Percentiles rank a stretch among this genome's conserved stretches.
Evolutionary conservation across 768 basidiomycete species (phyloP).

Genomic region (Termitomyces sp.): DNA sequence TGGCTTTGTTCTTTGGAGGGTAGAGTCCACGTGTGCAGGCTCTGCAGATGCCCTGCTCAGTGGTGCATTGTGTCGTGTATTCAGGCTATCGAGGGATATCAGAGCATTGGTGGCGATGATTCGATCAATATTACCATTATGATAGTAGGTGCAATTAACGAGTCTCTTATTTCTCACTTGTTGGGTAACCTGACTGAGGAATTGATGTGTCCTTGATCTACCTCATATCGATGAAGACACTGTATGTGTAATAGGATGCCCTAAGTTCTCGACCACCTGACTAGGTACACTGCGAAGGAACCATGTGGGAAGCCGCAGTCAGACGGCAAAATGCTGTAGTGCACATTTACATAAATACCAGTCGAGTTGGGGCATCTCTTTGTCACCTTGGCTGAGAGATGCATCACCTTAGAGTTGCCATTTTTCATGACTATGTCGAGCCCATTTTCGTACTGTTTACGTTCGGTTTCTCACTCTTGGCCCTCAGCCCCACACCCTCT

Average conservation of each 20-base stretch:
- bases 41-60: conserved; percentile 19
- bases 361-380: background rate
- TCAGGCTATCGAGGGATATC: conserved; percentile 3
- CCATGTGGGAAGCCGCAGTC: background rate
- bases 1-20: conserved; percentile 28
- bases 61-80: conserved; percentile 13
- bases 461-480: conserved; percentile 18
- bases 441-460: conserved; percentile 19
- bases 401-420: conserved; percentile 17
- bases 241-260: background rate
- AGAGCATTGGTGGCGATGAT: background rate
- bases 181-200: background rate
- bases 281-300: background rate
- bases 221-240: background rate
- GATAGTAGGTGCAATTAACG: background rate
- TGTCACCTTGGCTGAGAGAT: conserved; percentile 10
- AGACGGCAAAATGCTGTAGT: too few species aligned
- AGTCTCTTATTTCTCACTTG: background rate
- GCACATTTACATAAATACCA: background rate
- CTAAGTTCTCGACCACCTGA: background rate
- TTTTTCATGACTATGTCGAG: conserved; percentile 25
- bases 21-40: conserved; percentile 27
- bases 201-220: background rate
- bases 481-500: conserved; percentile 19
- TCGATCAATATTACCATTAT: background rate